Evolutionary conservation across 306 rosid species (phyloP), one percentile per base, ranked within the genome.

Genomic region (Begonia masoniana): DNA sequence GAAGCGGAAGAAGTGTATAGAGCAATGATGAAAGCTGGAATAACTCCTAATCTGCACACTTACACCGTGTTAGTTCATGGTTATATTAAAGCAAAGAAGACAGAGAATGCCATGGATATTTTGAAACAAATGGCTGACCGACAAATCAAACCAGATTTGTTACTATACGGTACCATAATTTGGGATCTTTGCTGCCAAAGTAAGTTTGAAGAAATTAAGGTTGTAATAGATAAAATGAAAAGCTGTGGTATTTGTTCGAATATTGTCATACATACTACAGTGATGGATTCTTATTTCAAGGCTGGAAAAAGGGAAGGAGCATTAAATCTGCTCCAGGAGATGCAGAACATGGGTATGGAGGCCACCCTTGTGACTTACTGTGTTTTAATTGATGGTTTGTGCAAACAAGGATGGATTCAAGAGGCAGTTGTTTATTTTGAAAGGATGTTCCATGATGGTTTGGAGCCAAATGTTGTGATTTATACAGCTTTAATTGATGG

Each of bases 401-500:
- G 97, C 83, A 85, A 82, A 68, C 68, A 56, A 56, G 96, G 96
- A 57, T 60, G 78, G 70, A 63, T 83, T 6, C 68, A 82, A 26
- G 75, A 78, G 74, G 96, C 97, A 57, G 41, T 72, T 64, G 61
- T 55, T 70, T 79, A 81, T 78, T 91, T 83, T 73, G 55, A 54
- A 15, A 46, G 57, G 51, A 80, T 91, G 92, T 66, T 57, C 21
- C 68, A 57, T 58, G 41, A 59, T 59, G 91, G 84, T 73, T 61
- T 85, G 64, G 79, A 76, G 51, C 96, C 94, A 50, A 91, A 91
- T 70, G 78, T 83, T 67, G 80, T 79, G 64, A 78, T 75, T 54
- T 91, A 68, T 63, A 85, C 97, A 13, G 78, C 96, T 47, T 71
- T 91, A 59, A 81, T 91, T 56, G 96, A 85, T 60, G 96, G 97